Conservation (phyloP, 2,329 filamentous ascomycete species). For the Penicillium sclerotiorum region DNA sequence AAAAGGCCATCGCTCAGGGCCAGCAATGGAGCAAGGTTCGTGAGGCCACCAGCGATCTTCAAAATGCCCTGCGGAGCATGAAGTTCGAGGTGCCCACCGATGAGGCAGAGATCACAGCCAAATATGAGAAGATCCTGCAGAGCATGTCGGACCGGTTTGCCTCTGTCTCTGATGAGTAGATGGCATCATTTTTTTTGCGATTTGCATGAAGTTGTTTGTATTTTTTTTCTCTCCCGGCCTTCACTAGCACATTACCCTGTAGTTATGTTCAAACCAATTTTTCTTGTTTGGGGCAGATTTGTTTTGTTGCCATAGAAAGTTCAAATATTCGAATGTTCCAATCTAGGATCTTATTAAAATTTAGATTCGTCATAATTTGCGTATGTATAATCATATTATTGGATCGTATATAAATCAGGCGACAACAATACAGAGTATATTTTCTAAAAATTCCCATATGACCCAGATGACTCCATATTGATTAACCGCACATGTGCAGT, state of each 20-base stretch:
- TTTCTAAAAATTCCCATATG: no score
- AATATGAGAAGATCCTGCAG: constrained; percentile 92
- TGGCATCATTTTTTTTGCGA: constrained; percentile 11
- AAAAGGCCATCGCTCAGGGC: constrained; percentile 91
- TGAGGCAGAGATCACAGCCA: constrained; percentile 78
- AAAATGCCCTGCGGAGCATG: constrained; percentile 81
- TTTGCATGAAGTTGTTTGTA: constrained; percentile 11
- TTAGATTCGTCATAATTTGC: no score
- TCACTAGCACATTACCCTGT: constrained; percentile 40
- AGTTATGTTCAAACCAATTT: constrained; percentile 31
- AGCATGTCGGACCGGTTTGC: constrained; percentile 97
- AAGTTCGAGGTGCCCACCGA: constrained; percentile 95
- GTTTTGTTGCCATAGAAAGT: constrained; percentile 2
- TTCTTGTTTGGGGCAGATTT: constrained; percentile 10
- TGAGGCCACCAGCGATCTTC: constrained; percentile 84
- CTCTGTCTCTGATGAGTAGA: constrained; percentile 89
- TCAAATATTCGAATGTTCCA: background rate
- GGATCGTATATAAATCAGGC: constrained; percentile 6
- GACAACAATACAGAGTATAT: background rate
- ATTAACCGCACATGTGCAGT: background rate
- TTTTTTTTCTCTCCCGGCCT: constrained; percentile 29
- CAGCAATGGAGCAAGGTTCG: constrained; percentile 91
- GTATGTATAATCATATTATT: background rate
- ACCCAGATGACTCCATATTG: background rate
- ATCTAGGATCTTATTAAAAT: background rate